Evolutionary conservation across 2,329 filamentous ascomycete species (phyloP).

Genomic region (Phoma sp.): DNA sequence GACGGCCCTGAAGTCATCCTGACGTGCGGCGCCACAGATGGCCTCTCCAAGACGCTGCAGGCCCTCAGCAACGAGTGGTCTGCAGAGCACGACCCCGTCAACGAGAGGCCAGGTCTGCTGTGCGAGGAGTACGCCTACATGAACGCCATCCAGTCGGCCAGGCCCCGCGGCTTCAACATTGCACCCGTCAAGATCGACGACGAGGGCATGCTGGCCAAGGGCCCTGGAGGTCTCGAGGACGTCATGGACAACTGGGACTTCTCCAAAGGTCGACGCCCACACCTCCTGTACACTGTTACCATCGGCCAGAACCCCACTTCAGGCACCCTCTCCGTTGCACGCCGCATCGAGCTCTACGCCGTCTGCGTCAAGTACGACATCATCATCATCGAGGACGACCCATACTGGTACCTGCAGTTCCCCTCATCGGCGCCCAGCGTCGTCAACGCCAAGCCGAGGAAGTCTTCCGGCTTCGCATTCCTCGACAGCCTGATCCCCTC

Average conservation of each 20-base stretch:
- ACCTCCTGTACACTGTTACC: constrained; percentile 89
- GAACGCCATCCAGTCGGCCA: constrained; percentile 72
- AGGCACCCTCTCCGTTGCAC: constrained; percentile 72
- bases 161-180: constrained; percentile 73
- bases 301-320: constrained; percentile 91
- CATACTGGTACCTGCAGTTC: constrained; percentile 94
- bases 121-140: constrained; percentile 83
- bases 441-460: constrained; percentile 51
- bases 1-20: constrained; percentile 78
- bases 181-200: constrained; percentile 77
- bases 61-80: constrained; percentile 79
- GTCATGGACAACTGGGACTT: constrained; percentile 84
- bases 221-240: constrained; percentile 75
- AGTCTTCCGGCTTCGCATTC: constrained; percentile 72
- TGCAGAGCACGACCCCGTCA: constrained; percentile 68
- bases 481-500: constrained; percentile 84
- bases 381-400: constrained; percentile 91
- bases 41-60: constrained; percentile 78
- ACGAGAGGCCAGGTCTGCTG: constrained; percentile 76
- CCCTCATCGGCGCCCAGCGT: constrained; percentile 66
- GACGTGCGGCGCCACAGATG: constrained; percentile 84
- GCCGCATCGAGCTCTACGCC: constrained; percentile 79
- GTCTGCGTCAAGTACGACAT: constrained; percentile 85
- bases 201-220: constrained; percentile 78
- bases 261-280: constrained; percentile 74